phyloP scores from a whole-genome alignment of 306 rosid genomes.

The Cucumis hystrix region DNA sequence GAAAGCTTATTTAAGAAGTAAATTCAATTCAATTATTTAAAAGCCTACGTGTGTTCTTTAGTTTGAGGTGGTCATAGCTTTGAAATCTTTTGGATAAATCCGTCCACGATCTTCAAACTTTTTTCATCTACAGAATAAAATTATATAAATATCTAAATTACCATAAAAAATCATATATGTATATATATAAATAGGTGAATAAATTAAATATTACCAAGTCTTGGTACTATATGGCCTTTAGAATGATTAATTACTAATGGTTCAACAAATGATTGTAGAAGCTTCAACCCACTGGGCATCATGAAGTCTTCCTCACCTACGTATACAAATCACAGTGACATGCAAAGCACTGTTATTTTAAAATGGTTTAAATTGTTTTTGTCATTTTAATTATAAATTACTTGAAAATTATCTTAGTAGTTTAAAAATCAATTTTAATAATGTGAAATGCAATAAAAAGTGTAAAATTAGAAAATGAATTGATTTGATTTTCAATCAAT shows the following conservation, averaged over 20 bases:
- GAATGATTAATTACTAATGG: conserved; percentile 62
- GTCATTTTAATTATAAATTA: too few relatives aligned
- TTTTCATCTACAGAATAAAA: background rate
- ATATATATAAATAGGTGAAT: background rate
- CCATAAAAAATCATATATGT: background rate
- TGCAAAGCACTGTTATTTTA: too few relatives aligned
- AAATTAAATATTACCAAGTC: conserved; percentile 28
- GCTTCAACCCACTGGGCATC: conserved; percentile 38
- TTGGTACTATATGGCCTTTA: conserved; percentile 74
- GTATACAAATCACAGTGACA: conserved; percentile 4
- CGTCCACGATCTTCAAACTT: background rate
- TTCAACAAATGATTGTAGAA: conserved; percentile 33
- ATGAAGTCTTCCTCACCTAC: conserved; percentile 66
- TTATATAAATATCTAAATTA: background rate
- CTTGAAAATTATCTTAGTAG: too few relatives aligned
- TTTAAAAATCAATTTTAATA: too few relatives aligned
- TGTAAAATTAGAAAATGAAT: too few relatives aligned
- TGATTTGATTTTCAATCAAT: too few relatives aligned
- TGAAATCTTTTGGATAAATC: background rate
- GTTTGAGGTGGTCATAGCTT: background rate
- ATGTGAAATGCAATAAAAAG: too few relatives aligned
- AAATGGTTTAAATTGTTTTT: too few relatives aligned
- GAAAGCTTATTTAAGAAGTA: too few relatives aligned
- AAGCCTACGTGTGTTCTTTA: background rate
- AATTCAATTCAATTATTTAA: too few relatives aligned